Conservation (phyloP, 176 grass and related monocot genomes). For the Typha latifolia region DNA sequence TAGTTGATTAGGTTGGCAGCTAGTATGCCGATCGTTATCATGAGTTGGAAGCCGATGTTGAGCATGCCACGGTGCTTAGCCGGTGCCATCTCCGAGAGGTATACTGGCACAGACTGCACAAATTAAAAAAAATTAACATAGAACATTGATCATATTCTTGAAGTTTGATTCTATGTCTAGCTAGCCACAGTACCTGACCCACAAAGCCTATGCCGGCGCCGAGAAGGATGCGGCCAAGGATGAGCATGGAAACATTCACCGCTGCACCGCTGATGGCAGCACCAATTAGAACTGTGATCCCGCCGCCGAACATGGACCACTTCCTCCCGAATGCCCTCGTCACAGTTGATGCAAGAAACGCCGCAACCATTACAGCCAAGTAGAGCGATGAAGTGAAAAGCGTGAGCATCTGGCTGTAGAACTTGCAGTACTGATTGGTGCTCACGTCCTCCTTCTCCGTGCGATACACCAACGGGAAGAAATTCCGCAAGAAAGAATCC, state of each 20-base stretch:
- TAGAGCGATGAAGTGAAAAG: constrained; percentile 2
- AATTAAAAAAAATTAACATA: background rate
- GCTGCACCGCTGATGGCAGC: background rate
- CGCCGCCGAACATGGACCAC: background rate
- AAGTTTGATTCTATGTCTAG: background rate
- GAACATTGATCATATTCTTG: background rate
- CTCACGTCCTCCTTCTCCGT: constrained; percentile 4
- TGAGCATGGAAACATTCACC: background rate
- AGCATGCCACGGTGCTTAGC: constrained; percentile 12
- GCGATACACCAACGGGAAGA: constrained; percentile 17
- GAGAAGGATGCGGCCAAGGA: constrained; percentile 5
- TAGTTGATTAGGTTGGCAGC: constrained; percentile 18
- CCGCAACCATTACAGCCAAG: background rate
- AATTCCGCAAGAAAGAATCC: constrained; percentile 16
- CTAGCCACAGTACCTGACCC: background rate
- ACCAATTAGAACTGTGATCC: background rate
- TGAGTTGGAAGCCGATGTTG: constrained; percentile 18
- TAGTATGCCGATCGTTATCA: constrained; percentile 16
- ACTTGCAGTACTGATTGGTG: constrained; percentile 10
- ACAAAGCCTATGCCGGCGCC: background rate
- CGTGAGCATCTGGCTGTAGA: constrained; percentile 1
- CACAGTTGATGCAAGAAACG: background rate
- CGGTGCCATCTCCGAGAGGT: constrained; percentile 22
- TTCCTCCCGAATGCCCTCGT: background rate
- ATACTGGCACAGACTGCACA: constrained; percentile 18